Base-by-base conservation (phyloP, 306 rosid species). In the Lathyrus aphaca region DNA sequence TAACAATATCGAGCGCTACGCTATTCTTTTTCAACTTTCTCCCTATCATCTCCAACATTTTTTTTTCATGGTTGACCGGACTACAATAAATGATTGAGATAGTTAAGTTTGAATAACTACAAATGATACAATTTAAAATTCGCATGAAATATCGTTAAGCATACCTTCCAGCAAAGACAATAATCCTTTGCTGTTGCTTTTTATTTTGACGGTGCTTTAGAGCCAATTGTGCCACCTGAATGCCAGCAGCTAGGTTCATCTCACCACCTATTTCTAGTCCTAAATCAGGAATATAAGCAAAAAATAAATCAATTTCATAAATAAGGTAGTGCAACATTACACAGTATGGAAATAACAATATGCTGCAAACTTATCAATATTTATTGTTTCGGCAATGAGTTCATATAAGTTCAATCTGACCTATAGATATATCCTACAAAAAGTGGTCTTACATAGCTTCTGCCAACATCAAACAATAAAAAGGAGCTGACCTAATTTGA, bases 181-280 rank as follows among this genome's bases (percentile, higher is more conserved):
- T 87, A 76, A 94, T 94, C 73, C 99, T 84, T 74, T 94, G 99
- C 59, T 94, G 99, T 84, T 94, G 99, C 58, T 94, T 91, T 82
- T 94, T 94, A 80, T 91, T 94, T 80, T 94, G 99, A 32, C 99
- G 88, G 84, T 94, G 97, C 83, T 94, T 94, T 58, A 94, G 92
- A 46, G 99, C 99, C 82, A 94, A 80, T 71, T 94, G 97, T 61
- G 99, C 97, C 79, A 94, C 96, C 82, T 91, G 99, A 80, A 94
- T 91, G 15, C 91, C 95, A 73, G 96, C 89, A 43, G 97, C 97
- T 76, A 94, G 83, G 83, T 91, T 87, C 96, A 87, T 89, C 84
- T 87, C 97, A 68, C 99, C 96, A 17, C 99, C 97, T 38, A 87
- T 82, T 80, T 89, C 99, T 77, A 89, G 81, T 64, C 99, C 99